Evolutionary conservation across 345 rosid genomes (phyloP).

Genomic region (Eucalyptus coolabah): DNA sequence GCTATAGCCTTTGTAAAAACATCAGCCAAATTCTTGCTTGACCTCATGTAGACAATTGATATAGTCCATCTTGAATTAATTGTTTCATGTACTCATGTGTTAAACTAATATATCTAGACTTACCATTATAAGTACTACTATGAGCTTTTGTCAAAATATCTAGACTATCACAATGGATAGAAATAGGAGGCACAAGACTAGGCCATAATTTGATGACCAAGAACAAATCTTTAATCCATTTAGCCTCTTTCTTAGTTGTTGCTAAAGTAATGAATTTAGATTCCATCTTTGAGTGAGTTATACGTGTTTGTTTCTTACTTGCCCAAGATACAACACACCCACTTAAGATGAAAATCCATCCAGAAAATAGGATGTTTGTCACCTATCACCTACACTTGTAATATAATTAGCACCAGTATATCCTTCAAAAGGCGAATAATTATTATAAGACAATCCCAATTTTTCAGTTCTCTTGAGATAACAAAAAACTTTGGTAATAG

Average conservation of each 20-base stretch:
- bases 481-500: neutral
- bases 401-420: no score
- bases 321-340: neutral
- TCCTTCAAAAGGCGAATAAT: neutral
- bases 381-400: no score
- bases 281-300: neutral
- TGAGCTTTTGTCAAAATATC: neutral
- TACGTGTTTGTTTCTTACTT: neutral
- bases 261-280: neutral
- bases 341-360: neutral
- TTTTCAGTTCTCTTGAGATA: neutral
- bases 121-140: neutral
- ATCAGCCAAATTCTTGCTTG: neutral
- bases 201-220: neutral
- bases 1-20: neutral
- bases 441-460: no score
- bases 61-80: neutral
- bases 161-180: neutral
- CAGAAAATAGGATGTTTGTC: no score
- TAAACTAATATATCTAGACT: no score
- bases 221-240: neutral
- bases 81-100: neutral
- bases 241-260: neutral
- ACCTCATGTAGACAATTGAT: neutral
- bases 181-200: neutral